Base-by-base conservation (phyloP, 129 eudicot genomes). In the Ambrosia artemisiifolia region DNA sequence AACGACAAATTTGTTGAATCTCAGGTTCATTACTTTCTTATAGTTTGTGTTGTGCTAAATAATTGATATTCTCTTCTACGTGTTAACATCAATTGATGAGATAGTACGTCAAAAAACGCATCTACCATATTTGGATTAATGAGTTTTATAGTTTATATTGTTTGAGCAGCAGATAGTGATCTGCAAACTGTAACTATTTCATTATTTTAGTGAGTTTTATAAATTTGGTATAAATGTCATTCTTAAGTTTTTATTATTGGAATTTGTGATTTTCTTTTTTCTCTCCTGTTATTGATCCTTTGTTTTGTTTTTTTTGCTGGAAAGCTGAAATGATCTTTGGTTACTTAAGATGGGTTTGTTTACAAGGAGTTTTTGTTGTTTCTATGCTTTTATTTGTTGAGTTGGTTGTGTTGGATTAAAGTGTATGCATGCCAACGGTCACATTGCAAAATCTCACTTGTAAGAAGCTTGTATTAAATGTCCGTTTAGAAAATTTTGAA, bases 1-100 rank as follows among this genome's bases (percentile, higher is more conserved):
- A 89, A 67, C 11, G 98, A 96, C 79, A 93, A 89, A 82, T 80
- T 93, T 70, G 13, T 93, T 60, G 92, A 89, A 68, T 73, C 87
- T 71, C 96, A 89, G 95, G 98, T 92, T 71, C 50, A 20, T 63
- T 5, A 32, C 35, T 62, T 55, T 51, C 11, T 51, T 32, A 24
- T 7, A 3, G 47, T 33, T 16, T 13, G 2, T 47, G 6, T 2
- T 48, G 17, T 63, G 17, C 36, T 12, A 12, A 9, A n/a, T 73
- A 9, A 61, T 56, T 67, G 63, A 44, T 79, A 40, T 6, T 24
- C 28, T 11, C 17, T 34, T 32, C 4, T n/a, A 40, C 6, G 44
- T 24, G 28, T 24, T 24, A 24, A 24, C 1, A 24, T 24, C 28
- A 24, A 24, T 24, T 24, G 28, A 24, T 24, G 28, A 24, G 28